These are phyloP conservation scores for Amoebophrya sp. DNA, from an alignment of 169 alveolate genomes.

Conservation along the genomic window DNA sequence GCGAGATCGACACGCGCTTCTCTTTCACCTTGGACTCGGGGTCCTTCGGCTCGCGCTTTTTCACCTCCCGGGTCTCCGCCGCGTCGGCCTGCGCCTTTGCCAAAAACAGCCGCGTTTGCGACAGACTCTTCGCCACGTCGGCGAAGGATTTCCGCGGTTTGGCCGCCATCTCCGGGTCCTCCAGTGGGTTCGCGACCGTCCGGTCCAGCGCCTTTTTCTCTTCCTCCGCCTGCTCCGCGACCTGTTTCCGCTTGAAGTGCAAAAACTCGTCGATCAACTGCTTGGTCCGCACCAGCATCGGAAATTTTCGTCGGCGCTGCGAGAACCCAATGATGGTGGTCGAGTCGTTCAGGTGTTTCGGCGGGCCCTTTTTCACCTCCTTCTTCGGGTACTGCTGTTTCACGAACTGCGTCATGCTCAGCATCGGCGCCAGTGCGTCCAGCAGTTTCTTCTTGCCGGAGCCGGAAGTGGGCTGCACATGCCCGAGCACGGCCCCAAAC, in stretches of 20 bases:
- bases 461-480: too few relatives aligned
- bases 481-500: too few relatives aligned
- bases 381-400: neutral
- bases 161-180: too few relatives aligned
- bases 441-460: too few relatives aligned
- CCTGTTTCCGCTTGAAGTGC: neutral
- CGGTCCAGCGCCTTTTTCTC: too few relatives aligned
- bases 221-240: neutral
- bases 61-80: too few relatives aligned
- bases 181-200: too few relatives aligned
- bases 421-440: too few relatives aligned
- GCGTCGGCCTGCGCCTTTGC: too few relatives aligned
- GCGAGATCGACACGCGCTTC: neutral
- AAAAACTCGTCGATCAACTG: neutral
- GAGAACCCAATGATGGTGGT: neutral
- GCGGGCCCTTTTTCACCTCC: neutral
- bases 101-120: too few relatives aligned
- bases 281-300: conserved; percentile 1
- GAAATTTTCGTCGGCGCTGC: neutral
- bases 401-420: neutral
- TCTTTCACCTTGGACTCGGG: neutral
- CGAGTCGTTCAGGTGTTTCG: neutral
- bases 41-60: neutral
- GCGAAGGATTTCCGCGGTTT: too few relatives aligned
- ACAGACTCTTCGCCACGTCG: too few relatives aligned